Conservation (phyloP, 192 early-diverging fungal genomes). For the Entophlyctis helioformis region DNA sequence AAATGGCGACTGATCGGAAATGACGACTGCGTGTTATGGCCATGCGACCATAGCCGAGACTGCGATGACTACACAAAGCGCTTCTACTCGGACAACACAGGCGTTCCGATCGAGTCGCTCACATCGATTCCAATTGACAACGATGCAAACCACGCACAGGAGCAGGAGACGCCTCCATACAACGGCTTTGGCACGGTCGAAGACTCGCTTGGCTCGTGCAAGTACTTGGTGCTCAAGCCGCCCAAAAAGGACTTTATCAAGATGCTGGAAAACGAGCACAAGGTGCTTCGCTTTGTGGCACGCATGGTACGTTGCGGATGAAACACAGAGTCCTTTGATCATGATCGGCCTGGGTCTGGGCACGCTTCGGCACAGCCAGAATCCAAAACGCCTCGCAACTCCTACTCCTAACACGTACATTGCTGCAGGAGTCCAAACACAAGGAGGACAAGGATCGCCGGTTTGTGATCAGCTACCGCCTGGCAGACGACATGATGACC, state of each 20-base stretch:
- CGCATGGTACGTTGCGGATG: slow-evolving; percentile 25
- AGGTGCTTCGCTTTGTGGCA: slow-evolving; percentile 47
- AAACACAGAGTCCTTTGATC: background rate
- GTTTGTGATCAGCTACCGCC: slow-evolving; percentile 47
- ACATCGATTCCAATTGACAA: slow-evolving; percentile 8
- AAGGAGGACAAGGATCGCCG: slow-evolving; percentile 42
- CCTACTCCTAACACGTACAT: too few species aligned
- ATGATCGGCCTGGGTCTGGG: background rate
- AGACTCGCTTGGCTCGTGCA: slow-evolving; percentile 43
- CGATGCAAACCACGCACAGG: slow-evolving; percentile 4
- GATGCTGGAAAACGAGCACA: slow-evolving; percentile 54
- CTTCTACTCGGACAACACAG: slow-evolving; percentile 30
- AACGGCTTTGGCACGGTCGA: slow-evolving; percentile 53
- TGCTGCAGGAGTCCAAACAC: slow-evolving; percentile 42
- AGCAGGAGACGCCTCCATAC: slow-evolving; percentile 39
- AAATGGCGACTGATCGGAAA: too few species aligned
- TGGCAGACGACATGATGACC: slow-evolving; percentile 52
- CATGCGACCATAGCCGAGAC: slow-evolving; percentile 41
- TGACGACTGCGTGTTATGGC: too few species aligned
- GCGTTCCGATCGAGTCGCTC: slow-evolving; percentile 5
- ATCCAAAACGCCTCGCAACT: slow-evolving; percentile 10
- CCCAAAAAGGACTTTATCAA: slow-evolving; percentile 58
- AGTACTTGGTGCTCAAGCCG: slow-evolving; percentile 47
- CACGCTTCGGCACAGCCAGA: too few species aligned
- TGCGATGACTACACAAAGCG: slow-evolving; percentile 50